Conservation (phyloP, 352 stramenopile species). For the Phytophthora sp. region DNA sequence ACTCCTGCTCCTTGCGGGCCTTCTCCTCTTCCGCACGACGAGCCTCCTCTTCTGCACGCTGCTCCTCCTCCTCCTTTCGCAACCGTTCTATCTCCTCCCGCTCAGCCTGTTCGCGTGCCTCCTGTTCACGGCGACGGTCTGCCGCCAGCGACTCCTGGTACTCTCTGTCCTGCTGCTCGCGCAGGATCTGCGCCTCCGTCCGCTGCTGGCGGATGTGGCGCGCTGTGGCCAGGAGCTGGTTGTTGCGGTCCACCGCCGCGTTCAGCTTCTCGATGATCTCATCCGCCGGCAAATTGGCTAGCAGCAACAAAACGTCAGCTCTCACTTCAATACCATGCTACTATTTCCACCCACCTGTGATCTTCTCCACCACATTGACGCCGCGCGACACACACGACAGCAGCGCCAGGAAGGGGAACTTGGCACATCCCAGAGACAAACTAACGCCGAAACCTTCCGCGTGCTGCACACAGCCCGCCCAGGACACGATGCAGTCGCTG, state of each 20-base stretch:
- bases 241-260: conserved; percentile 69
- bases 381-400: conserved; percentile 80
- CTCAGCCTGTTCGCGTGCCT: conserved; percentile 51
- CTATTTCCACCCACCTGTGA: conserved; percentile 54
- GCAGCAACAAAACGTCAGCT: conserved; percentile 1
- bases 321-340: not conserved
- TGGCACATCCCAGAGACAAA: conserved; percentile 82
- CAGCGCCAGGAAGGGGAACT: conserved; percentile 82
- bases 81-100: conserved; percentile 45
- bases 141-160: conserved; percentile 92
- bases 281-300: conserved; percentile 63
- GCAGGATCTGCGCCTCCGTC: conserved; percentile 86
- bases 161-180: conserved; percentile 93
- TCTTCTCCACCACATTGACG: conserved; percentile 87
- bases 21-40: conserved; percentile 33
- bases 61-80: conserved; percentile 47
- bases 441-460: conserved; percentile 82
- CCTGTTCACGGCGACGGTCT: conserved; percentile 85
- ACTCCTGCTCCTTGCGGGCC: conserved; percentile 35
- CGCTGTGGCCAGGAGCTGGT: conserved; percentile 71
- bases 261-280: conserved; percentile 72
- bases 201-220: conserved; percentile 76
- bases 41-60: conserved; percentile 32
- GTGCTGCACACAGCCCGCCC: conserved; percentile 82
- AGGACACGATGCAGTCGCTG: conserved; percentile 83